Evolutionary conservation across 2,329 filamentous ascomycete genomes (phyloP).

Genomic region (Exserohilum turcica): DNA sequence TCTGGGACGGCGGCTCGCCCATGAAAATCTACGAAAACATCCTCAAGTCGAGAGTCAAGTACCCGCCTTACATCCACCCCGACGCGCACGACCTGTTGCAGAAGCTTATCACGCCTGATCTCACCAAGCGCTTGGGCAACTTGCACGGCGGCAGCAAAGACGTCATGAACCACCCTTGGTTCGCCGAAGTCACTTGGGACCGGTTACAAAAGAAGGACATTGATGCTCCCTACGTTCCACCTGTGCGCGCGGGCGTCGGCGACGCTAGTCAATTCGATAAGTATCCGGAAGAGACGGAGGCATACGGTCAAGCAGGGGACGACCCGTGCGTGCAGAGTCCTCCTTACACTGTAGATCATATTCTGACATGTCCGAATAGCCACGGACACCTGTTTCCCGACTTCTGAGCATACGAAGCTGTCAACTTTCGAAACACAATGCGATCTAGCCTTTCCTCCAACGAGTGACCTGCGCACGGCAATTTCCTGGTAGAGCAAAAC

Average conservation of each 20-base stretch:
- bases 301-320: conserved; percentile 77
- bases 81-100: conserved; percentile 93
- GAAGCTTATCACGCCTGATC: conserved; percentile 88
- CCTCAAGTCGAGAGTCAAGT: conserved; percentile 92
- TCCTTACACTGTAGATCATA: conserved; percentile 29
- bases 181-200: conserved; percentile 97
- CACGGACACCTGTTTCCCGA: conserved; percentile 44
- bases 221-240: conserved; percentile 95
- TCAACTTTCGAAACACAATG: conserved; percentile 6
- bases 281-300: conserved; percentile 95
- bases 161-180: conserved; percentile 96
- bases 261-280: conserved; percentile 98
- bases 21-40: conserved; percentile 99
- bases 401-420: conserved; percentile 29
- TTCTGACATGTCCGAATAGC: conserved; percentile 42
- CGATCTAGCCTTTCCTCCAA: conserved; percentile 5
- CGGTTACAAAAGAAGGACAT: conserved; percentile 93
- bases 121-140: conserved; percentile 95
- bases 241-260: conserved; percentile 88
- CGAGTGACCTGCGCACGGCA: conserved; percentile 10
- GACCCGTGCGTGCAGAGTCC: conserved; percentile 75
- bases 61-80: conserved; percentile 91
- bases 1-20: conserved; percentile 96
- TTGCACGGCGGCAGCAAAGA: conserved; percentile 87
- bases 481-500: conserved; percentile 7